phyloP scores from a whole-genome alignment of 352 stramenopile genomes.

The Globisporangium polare region DNA sequence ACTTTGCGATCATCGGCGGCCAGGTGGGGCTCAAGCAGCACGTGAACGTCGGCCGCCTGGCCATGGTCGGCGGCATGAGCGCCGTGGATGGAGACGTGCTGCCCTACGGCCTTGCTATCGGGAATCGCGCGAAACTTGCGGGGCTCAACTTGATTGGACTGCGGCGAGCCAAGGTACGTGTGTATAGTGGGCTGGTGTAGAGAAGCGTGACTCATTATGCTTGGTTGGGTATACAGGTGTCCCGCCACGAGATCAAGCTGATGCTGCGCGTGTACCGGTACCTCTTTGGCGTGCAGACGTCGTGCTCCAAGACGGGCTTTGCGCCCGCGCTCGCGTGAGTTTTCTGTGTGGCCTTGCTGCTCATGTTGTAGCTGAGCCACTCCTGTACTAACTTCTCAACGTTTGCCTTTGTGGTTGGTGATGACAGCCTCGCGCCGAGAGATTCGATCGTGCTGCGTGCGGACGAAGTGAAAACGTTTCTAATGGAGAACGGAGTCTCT shows the following conservation, averaged over 20 bases:
- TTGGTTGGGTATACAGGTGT: slow-evolving; percentile 25
- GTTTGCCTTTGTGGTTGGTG: slow-evolving; percentile 1
- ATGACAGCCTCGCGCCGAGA: slow-evolving; percentile 42
- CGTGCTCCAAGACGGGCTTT: slow-evolving; percentile 60
- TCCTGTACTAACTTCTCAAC: neutral
- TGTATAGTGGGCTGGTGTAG: neutral
- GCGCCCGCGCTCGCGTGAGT: slow-evolving; percentile 68
- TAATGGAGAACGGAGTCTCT: slow-evolving; percentile 38
- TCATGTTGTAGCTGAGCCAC: neutral
- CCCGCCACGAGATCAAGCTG: slow-evolving; percentile 64
- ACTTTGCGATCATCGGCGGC: slow-evolving; percentile 71
- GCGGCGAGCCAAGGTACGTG: slow-evolving; percentile 41
- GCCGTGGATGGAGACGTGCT: slow-evolving; percentile 80
- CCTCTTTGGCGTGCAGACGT: slow-evolving; percentile 50
- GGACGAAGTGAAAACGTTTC: slow-evolving; percentile 46
- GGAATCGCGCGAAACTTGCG: slow-evolving; percentile 73
- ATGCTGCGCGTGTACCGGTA: slow-evolving; percentile 78
- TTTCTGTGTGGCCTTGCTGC: neutral
- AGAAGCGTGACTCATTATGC: too few species aligned
- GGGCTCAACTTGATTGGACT: slow-evolving; percentile 77
- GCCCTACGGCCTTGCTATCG: slow-evolving; percentile 68
- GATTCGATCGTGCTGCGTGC: slow-evolving; percentile 53
- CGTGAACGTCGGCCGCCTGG: slow-evolving; percentile 59
- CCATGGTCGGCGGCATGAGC: slow-evolving; percentile 78
- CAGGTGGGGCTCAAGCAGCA: slow-evolving; percentile 80